Evolutionary conservation across 2,329 filamentous ascomycete species (phyloP), one percentile per base, ranked within the genome.

Genomic region (Sarocladium brachiariae): DNA sequence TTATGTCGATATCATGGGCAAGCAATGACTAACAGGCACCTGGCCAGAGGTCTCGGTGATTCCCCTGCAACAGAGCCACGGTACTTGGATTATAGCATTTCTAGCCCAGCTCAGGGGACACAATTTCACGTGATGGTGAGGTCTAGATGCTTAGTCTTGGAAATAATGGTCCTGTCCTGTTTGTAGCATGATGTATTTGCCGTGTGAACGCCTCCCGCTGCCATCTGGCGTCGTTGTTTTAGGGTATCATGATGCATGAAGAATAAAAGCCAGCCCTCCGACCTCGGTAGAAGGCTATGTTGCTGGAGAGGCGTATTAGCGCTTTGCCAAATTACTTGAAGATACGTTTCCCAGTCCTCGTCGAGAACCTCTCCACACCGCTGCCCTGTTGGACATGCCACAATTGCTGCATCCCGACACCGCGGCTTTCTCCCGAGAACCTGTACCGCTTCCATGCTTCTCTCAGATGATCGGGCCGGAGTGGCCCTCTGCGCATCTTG

Each of bases 381-480:
- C 73, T 81, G 34, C 70, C 68, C 51, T 81, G 76, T 60, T 85
- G 81, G 16, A 73, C 68, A 56, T 84, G 78, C 78, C 80, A 84
- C 13, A 82, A 63, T 56, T 76, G 71, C 55, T 83, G 70, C 57
- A 79, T 74, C 3, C 81, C 81, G 3, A 81, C 74, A 2, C 79
- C 80, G 0, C 81, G 80, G 30, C 83, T 82, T 59, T 85, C 84
- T 3, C 78, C 71, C 21, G 78, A 71, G 39, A 76, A 65, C 62
- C 80, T 84, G 64, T 88, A 87, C 46, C 86, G 74, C 51, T 86
- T 73, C 63, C 86, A 73, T 4, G 87, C 86, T 64, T 91, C 87
- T 18, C 86, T 74, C 41, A 92, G 65, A 65, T 91, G 87, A 54
- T 89, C 87, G 0, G 87, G 85, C 23, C 84, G 77, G 43, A 92